These are phyloP conservation scores for Fraxinus sp. DNA, from an alignment of 305 asterid genomes.

Conservation along the genomic window DNA sequence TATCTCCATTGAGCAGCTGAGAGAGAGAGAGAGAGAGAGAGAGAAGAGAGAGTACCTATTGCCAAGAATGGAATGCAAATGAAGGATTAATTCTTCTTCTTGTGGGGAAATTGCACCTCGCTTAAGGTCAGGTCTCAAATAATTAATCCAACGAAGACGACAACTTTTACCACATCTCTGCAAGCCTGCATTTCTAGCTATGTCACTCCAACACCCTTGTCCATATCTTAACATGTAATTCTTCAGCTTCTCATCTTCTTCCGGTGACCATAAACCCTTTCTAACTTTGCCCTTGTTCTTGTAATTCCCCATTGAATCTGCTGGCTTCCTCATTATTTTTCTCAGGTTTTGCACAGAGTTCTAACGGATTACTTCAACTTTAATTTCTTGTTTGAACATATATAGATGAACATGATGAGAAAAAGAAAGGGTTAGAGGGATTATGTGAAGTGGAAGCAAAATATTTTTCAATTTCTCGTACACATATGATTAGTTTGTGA, in stretches of 20 bases:
- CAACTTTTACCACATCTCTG: constrained; percentile 91
- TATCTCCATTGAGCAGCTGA: not conserved
- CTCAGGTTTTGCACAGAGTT: not conserved
- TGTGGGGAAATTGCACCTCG: constrained; percentile 86
- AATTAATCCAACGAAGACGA: constrained; percentile 84
- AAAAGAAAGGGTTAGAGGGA: constrained; percentile 26
- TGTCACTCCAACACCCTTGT: constrained; percentile 94
- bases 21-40: not conserved
- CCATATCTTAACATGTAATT: constrained; percentile 72
- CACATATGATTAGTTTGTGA: not conserved
- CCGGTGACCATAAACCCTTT: constrained; percentile 95
- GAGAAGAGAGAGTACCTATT: constrained; percentile 69
- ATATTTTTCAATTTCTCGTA: constrained; percentile 41
- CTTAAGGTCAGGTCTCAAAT: constrained; percentile 85
- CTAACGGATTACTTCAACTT: not conserved
- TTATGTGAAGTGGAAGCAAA: constrained; percentile 99
- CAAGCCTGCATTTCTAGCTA: constrained; percentile 78
- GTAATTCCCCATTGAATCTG: constrained; percentile 32
- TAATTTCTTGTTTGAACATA: not conserved
- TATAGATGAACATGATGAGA: constrained; percentile 35
- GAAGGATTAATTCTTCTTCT: constrained; percentile 79
- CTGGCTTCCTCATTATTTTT: constrained; percentile 66
- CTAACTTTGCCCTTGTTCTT: constrained; percentile 62
- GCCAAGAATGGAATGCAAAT: constrained; percentile 89
- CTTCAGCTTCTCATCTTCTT: constrained; percentile 87